Evolutionary conservation across 768 basidiomycete species (phyloP), one percentile per base, ranked within the genome.

Genomic region (Termitomyces sp.): DNA sequence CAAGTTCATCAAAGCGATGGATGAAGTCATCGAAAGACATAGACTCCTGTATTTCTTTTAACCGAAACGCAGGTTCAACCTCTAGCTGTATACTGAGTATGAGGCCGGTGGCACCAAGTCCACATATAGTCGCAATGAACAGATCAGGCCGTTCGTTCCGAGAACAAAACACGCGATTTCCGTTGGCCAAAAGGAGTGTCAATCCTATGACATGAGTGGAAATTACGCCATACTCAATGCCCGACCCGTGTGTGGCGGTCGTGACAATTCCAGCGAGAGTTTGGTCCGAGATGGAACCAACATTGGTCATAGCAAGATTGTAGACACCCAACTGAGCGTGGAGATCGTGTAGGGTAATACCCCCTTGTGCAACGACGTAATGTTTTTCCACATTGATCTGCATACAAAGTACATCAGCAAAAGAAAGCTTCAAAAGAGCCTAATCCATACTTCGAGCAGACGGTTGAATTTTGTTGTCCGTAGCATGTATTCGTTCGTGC

Each of bases 211-310:
- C 93, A 65, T 89, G 84, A 20, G 87, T 88, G 11, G 94, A 93
- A 64, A 98, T 84, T 63, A 93, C 91, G 57, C 86, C 85, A 75
- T 83, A 96, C 48, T 75, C 70, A 61, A 90, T 79, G 47, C 97
- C 96, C 12, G 92, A 88, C 56, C 96, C 97, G 79, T 99, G 97
- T 0, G 96, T 96, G 8, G 94, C 94, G 63, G 97, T 99, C 14
- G 94, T 88, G 68, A 98, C 81, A 67, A 95, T 85, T 48, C 97
- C 97, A 32, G 86, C 96, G 65, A 99, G 81, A 3, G 94, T 93
- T 73, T 98, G 96, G 72, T 97, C 95, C 40, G 94, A 96, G 68
- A 99, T 98, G 34, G 94, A 96, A 40, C 97, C 97, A 63, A 97
- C 82, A 74, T 92, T 96, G 69, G 83, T 86, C 85, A 99, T 88